Evolutionary conservation across 768 basidiomycete species (phyloP), one percentile per base, ranked within the genome.

Genomic region (Sporobolomyces pararoseus): DNA sequence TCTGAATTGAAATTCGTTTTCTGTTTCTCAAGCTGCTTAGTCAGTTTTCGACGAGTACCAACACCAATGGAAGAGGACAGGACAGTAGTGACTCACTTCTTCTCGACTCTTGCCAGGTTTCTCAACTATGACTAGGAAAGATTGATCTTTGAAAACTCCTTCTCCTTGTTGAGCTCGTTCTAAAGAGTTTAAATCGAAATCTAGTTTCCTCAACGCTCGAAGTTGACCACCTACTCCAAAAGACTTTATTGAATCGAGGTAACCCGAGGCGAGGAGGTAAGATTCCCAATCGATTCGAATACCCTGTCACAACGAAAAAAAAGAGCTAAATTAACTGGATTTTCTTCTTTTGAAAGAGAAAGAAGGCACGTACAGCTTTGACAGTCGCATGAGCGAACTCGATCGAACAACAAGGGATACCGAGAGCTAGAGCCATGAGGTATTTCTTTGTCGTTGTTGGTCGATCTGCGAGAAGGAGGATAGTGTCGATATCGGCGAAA

Each of bases 361-460:
- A 34, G 39, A 68, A 10, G 10, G 72, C 39, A 42, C 68, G 85
- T 87, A 92, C 16, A 82, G 79, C 7, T 83, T 78, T 2, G 83
- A 84, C 53, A 6, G 57, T 50, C 2, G 46, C 42, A 3, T 46
- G 3, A 13, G 59, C 50, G 19, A 62, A 68, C 7, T 65, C 39
- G 17, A 31, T 46, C 7, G 66, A 65, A 16, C 96, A 75, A 73
- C 90, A 92, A 5, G 93, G 93, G 60, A 96, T 86, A 16, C 92
- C 92, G 47, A 92, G 81, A 0, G 89, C 91, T 39, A 97, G 83
- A 9, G 91, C 89, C 4, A 87, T 83, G 62, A 95, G 81, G 75
- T 85, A 91, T 79, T 93, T 94, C 14, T 88, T 85, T 73, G 89
- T 92, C 65, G 85, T 84, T 19, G 83, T 85, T 13, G 83, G 78